A percentile compares a stretch with the other conserved stretches of the same genome.
Evolutionary conservation across 345 rosid species (phyloP).

Genomic region (Bretschneidera sinensis): DNA sequence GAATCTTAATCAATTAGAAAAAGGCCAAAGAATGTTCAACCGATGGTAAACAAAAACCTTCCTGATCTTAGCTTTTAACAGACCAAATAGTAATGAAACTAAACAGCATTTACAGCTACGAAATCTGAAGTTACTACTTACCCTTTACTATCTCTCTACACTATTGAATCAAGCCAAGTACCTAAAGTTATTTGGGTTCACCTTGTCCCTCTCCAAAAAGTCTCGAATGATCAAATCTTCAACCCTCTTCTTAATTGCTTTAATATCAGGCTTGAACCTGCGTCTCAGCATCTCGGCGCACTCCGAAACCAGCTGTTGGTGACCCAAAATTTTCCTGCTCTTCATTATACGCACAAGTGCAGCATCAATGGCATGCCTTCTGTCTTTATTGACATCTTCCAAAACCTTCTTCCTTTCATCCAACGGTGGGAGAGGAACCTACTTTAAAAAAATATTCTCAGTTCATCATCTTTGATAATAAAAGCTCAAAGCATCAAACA

Average conservation of each 20-base stretch:
- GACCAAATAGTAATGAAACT: too few relatives aligned
- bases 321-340: slow-evolving; percentile 36
- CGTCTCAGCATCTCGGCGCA: slow-evolving; percentile 36
- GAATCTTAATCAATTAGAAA: too few relatives aligned
- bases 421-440: slow-evolving; percentile 37
- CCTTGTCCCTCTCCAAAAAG: slow-evolving; percentile 35
- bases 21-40: too few relatives aligned
- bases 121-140: too few relatives aligned
- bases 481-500: background rate
- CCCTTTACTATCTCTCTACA: too few relatives aligned
- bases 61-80: too few relatives aligned
- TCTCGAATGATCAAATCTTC: slow-evolving; percentile 38
- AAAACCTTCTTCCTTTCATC: slow-evolving; percentile 33
- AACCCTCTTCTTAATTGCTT: slow-evolving; percentile 33
- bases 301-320: slow-evolving; percentile 36
- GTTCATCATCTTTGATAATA: background rate
- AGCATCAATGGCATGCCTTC: slow-evolving; percentile 37
- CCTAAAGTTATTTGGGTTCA: slow-evolving; percentile 25
- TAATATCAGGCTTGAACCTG: slow-evolving; percentile 43
- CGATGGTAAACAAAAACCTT: too few relatives aligned
- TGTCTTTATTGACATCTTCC: slow-evolving; percentile 37
- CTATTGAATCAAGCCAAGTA: slow-evolving; percentile 26
- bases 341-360: slow-evolving; percentile 49
- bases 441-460: slow-evolving; percentile 8
- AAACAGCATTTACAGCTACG: too few relatives aligned